These are phyloP conservation scores for Wickerhamomyces queroliae DNA, from an alignment of 805 yeast genomes.

Conservation along the genomic window DNA sequence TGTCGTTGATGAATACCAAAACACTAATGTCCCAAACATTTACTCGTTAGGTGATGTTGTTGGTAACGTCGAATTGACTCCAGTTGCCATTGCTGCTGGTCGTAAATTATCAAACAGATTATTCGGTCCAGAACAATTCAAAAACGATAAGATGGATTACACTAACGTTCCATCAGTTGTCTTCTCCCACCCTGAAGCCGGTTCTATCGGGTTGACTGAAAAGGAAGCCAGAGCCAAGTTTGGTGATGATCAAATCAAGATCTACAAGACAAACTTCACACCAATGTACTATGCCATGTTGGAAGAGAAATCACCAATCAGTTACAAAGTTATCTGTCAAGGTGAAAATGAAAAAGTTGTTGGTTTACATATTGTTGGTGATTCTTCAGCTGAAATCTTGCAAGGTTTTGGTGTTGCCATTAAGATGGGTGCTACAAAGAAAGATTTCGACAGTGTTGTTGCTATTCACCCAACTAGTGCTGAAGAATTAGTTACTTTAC, in stretches of 20 bases:
- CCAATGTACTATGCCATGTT: constrained; percentile 93
- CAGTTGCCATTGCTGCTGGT: constrained; percentile 98
- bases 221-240: constrained; percentile 69
- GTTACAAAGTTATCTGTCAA: constrained; percentile 73
- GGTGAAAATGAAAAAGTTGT: constrained; percentile 90
- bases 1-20: constrained; percentile 82
- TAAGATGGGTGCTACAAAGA: constrained; percentile 98
- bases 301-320: constrained; percentile 73
- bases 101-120: constrained; percentile 88
- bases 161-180: constrained; percentile 88
- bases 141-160: constrained; percentile 78
- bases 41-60: constrained; percentile 92
- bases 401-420: constrained; percentile 99
- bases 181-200: constrained; percentile 98
- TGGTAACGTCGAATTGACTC: constrained; percentile 91
- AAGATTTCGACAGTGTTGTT: constrained; percentile 90
- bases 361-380: constrained; percentile 93
- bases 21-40: constrained; percentile 63
- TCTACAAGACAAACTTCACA: constrained; percentile 77
- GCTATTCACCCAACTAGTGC: constrained; percentile 99
- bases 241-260: constrained; percentile 75
- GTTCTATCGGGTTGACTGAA: constrained; percentile 85
- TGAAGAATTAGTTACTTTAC: constrained; percentile 85
- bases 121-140: constrained; percentile 72
- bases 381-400: constrained; percentile 81